Conservation (phyloP, 2,329 filamentous ascomycete species). For the Coniochaeta ligniaria region DNA sequence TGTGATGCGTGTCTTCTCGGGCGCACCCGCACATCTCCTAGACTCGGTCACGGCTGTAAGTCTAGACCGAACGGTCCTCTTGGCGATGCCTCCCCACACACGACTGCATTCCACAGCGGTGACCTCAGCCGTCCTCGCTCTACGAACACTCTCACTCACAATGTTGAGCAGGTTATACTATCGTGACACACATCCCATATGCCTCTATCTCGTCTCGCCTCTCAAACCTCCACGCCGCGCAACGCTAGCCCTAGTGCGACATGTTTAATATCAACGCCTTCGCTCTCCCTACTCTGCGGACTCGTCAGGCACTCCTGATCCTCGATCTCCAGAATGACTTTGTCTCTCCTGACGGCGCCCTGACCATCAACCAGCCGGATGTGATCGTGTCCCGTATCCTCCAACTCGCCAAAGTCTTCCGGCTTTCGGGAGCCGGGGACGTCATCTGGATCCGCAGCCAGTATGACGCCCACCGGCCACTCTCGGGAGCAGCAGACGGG, state of each 20-base stretch:
- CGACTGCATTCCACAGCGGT: neutral
- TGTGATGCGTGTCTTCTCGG: neutral
- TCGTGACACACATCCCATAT: neutral
- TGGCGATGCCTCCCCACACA: neutral
- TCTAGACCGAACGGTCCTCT: neutral
- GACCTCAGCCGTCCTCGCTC: neutral
- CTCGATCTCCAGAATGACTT: slow-evolving; percentile 93
- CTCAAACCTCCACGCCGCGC: slow-evolving; percentile 9
- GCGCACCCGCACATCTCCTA: neutral
- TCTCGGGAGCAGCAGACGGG: slow-evolving; percentile 25
- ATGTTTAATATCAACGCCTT: slow-evolving; percentile 53
- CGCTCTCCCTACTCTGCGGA: slow-evolving; percentile 47
- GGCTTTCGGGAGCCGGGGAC: slow-evolving; percentile 57
- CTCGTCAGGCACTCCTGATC: slow-evolving; percentile 66
- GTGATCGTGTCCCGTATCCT: slow-evolving; percentile 63
- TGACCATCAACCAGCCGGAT: slow-evolving; percentile 57
- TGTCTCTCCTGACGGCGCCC: slow-evolving; percentile 56
- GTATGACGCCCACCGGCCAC: slow-evolving; percentile 56
- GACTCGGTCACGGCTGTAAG: neutral
- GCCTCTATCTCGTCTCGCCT: neutral
- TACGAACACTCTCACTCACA: neutral
- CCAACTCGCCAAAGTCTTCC: slow-evolving; percentile 64
- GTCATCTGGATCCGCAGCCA: slow-evolving; percentile 82
- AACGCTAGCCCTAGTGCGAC: neutral
- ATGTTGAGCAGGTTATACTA: neutral